Conservation (phyloP, 306 rosid genomes). For the Ammopiptanthus mongolicus region DNA sequence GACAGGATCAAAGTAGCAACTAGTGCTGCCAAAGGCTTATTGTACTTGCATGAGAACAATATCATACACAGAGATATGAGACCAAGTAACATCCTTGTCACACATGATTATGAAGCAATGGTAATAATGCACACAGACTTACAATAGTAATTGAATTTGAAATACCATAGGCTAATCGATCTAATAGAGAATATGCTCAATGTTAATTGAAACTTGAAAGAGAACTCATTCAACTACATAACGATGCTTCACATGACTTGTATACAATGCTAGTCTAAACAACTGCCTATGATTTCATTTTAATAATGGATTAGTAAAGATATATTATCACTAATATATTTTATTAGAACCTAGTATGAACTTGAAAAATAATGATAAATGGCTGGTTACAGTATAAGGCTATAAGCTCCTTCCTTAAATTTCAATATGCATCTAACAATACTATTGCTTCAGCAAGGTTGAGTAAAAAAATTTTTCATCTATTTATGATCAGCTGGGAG, state of each 20-base stretch:
- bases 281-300: not conserved
- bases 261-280: not conserved
- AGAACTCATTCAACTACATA: not conserved
- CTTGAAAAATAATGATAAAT: not conserved
- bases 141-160: not conserved
- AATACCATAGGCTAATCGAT: not conserved
- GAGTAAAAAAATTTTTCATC: slow-evolving; percentile 1
- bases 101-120: slow-evolving; percentile 65
- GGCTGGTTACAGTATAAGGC: not conserved
- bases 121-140: slow-evolving; percentile 29
- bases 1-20: slow-evolving; percentile 64
- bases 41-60: slow-evolving; percentile 54
- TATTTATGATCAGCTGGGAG: slow-evolving; percentile 64
- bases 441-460: not conserved
- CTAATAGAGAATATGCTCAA: not conserved
- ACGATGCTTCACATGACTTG: not conserved
- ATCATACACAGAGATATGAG: slow-evolving; percentile 79
- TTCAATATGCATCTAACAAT: not conserved
- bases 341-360: not conserved
- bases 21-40: slow-evolving; percentile 67
- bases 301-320: not conserved
- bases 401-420: not conserved
- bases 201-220: not conserved
- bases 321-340: not conserved
- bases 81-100: slow-evolving; percentile 76